Evolutionary conservation across 202 grass and related monocot genomes (phyloP).

Genomic region (Saccharum hybrid): DNA sequence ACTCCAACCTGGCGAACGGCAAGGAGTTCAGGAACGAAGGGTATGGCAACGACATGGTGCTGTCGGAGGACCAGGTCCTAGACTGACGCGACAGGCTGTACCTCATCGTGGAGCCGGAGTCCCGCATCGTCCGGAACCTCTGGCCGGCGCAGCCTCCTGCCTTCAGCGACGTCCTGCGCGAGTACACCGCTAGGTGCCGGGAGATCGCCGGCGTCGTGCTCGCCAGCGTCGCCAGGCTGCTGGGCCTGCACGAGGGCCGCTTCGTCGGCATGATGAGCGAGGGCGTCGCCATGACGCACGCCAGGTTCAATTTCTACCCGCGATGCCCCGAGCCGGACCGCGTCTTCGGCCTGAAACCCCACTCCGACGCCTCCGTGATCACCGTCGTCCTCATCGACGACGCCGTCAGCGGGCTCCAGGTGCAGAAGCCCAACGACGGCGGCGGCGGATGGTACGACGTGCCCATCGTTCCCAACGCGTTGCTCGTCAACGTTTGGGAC

Average conservation of each 20-base stretch:
- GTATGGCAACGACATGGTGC: conserved; percentile 49
- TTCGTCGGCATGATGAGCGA: conserved; percentile 42
- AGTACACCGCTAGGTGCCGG: conserved; percentile 31
- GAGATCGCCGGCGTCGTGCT: conserved; percentile 25
- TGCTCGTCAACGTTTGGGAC: conserved; percentile 43
- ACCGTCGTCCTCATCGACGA: conserved; percentile 45
- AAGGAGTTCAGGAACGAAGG: conserved; percentile 54
- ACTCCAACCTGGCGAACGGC: conserved; percentile 47
- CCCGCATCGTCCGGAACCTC: conserved; percentile 26
- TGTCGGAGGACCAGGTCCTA: conserved; percentile 38
- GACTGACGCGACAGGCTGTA: conserved; percentile 66
- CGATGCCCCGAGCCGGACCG: conserved; percentile 37
- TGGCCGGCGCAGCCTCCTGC: conserved; percentile 31
- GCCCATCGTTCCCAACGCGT: conserved; percentile 33
- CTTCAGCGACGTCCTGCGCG: conserved; percentile 15
- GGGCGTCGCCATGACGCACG: conserved; percentile 36
- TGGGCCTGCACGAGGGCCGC: conserved; percentile 30
- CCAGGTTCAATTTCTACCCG: conserved; percentile 57
- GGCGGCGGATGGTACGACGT: conserved; percentile 46
- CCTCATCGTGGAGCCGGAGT: conserved; percentile 55
- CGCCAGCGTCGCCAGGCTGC: conserved; percentile 27
- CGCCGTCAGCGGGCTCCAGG: conserved; percentile 45
- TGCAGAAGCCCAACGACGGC: background rate
- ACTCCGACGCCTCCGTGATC: conserved; percentile 42
- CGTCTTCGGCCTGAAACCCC: conserved; percentile 45